phyloP scores from a whole-genome alignment of 345 rosid species.

The Mercurialis annua region DNA sequence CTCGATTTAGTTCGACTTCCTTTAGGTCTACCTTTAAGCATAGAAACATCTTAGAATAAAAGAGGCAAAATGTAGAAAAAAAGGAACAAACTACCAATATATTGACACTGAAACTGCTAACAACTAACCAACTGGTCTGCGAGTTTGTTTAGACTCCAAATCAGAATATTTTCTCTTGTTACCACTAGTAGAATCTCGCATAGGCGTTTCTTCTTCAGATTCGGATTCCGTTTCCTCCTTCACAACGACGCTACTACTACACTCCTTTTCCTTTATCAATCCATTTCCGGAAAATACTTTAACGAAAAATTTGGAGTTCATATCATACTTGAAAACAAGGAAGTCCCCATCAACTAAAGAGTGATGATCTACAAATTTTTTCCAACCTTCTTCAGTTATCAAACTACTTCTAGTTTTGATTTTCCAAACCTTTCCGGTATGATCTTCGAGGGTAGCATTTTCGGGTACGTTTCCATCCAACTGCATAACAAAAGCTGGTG shows the following conservation, averaged over 20 bases:
- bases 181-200: not conserved
- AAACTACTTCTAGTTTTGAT: slow-evolving; percentile 6
- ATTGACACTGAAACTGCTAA: not conserved
- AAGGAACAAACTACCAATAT: not conserved
- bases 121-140: not conserved
- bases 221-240: slow-evolving; percentile 11
- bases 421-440: slow-evolving; percentile 23
- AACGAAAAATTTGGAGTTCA: slow-evolving; percentile 20
- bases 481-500: slow-evolving; percentile 19
- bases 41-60: not conserved
- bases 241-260: not conserved
- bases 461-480: not conserved
- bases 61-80: no score
- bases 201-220: not conserved
- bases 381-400: slow-evolving; percentile 29
- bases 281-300: slow-evolving; percentile 18
- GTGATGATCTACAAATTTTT: slow-evolving; percentile 23
- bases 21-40: not conserved
- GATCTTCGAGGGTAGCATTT: slow-evolving; percentile 13
- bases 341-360: slow-evolving; percentile 28
- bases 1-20: not conserved
- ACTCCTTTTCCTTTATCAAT: slow-evolving; percentile 13
- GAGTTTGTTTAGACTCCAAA: not conserved
- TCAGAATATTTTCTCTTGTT: not conserved
- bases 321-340: slow-evolving; percentile 23